These are phyloP conservation scores for Leccinum pellstonianum DNA, from an alignment of 768 basidiomycete genomes.

Conservation along the genomic window DNA sequence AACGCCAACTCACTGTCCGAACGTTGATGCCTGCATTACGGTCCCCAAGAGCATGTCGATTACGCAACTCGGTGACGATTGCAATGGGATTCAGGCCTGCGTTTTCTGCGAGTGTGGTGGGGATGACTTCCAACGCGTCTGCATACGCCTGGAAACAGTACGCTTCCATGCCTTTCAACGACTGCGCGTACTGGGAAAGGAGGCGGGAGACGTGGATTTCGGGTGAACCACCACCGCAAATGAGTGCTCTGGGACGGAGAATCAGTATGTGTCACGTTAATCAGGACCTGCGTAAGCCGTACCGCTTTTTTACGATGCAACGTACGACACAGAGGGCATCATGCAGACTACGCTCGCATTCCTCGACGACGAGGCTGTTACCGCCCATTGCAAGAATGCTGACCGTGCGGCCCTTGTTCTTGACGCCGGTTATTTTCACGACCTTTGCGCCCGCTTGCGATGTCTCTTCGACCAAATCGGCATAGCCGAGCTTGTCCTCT, in stretches of 20 bases:
- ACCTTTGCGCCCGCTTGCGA: conserved; percentile 83
- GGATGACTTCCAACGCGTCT: conserved; percentile 96
- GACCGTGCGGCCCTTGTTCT: conserved; percentile 92
- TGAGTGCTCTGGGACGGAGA: conserved; percentile 63
- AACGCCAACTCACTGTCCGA: conserved; percentile 66
- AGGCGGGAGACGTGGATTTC: conserved; percentile 96
- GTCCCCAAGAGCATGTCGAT: conserved; percentile 94
- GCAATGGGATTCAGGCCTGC: conserved; percentile 97
- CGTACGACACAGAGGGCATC: conserved; percentile 99
- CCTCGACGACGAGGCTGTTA: conserved; percentile 92
- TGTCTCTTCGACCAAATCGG: conserved; percentile 91
- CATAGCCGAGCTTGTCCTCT: conserved; percentile 96
- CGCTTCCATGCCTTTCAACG: conserved; percentile 96
- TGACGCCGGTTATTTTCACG: conserved; percentile 92
- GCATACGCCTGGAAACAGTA: conserved; percentile 99
- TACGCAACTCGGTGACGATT: conserved; percentile 96
- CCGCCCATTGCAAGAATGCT: conserved; percentile 93
- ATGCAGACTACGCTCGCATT: conserved; percentile 95
- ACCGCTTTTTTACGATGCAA: conserved; percentile 98
- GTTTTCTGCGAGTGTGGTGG: conserved; percentile 96
- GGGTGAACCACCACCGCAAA: conserved; percentile 95
- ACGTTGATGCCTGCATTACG: conserved; percentile 97
- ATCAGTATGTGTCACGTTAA: background rate
- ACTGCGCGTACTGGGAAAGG: conserved; percentile 87
- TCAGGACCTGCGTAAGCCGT: conserved; percentile 21